Base-by-base conservation (phyloP, 2,329 filamentous ascomycete genomes). In the Penicillium sclerotiorum region DNA sequence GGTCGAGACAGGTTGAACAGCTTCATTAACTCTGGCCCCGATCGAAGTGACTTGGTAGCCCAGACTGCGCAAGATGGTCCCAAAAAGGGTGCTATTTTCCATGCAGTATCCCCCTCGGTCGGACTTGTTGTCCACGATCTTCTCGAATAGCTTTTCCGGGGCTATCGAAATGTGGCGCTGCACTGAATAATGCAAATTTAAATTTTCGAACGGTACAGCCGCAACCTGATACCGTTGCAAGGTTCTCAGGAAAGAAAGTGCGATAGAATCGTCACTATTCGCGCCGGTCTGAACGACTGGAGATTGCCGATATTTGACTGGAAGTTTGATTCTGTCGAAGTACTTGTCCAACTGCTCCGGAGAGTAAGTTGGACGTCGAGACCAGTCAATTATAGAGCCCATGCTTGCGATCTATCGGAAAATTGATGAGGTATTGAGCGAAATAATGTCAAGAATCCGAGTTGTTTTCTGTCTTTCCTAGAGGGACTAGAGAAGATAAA, bases 21-120 rank as follows among this genome's bases (percentile, higher is more conserved):
- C 43, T 27, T 45, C 43, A 27, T 45, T 45, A 5, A 45, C 43
- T 5, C 43, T 36, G 15, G 52, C 52, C 21, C 49, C 55, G 28
- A 47, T 47, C 23, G 49, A 50, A 25, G 39, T 47, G 20, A 58
- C 73, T 5, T 64, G 52, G 50, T 74, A 81, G 1, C 78, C 79
- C 8, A 82, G 58, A 5, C 69, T 74, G 35, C 71, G 66, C 35
- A 82, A 60, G 17, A 81, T 63, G 1, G 72, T 75, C 5, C 69
- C 75, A 49, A 82, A 79, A 39, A 82, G 68, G 12, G 60, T 59
- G 54, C 80, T 82, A 60, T 78, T 78, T 60, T 82, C 79, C 77
- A 82, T 80, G 60, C 79, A 82, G 52, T 80, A 79, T 1, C 80
- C 80, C 6, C 80, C 79, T 5, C 43, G 20, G 11, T 45, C 22